Conservation (phyloP, 495 filamentous ascomycete species). For the Neurospora africana region DNA sequence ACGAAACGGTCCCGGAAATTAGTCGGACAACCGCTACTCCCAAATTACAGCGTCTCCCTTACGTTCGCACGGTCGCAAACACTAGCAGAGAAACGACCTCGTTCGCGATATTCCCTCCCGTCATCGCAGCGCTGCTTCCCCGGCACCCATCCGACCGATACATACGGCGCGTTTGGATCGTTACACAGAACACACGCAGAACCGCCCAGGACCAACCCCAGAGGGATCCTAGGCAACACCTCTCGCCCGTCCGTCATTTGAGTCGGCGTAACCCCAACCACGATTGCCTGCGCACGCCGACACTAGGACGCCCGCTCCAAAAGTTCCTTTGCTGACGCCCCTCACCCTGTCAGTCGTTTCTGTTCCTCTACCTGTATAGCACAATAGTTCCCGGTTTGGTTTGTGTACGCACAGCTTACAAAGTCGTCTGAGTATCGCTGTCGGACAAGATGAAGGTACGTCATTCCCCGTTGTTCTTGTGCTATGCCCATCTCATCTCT, state of each 20-base stretch:
- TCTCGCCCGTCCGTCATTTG: slow-evolving; percentile 1
- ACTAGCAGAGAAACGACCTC: neutral
- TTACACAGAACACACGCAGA: slow-evolving; percentile 18
- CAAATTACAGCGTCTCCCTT: neutral
- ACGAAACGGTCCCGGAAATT: neutral
- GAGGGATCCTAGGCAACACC: slow-evolving; percentile 5
- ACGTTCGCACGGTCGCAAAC: slow-evolving; percentile 1
- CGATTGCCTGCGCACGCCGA: slow-evolving; percentile 13
- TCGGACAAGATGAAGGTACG: slow-evolving; percentile 40
- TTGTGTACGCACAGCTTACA: slow-evolving; percentile 3
- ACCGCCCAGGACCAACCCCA: slow-evolving; percentile 13
- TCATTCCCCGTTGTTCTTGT: slow-evolving; percentile 21
- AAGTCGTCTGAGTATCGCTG: slow-evolving; percentile 8
- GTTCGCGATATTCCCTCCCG: neutral
- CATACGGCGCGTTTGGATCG: slow-evolving; percentile 12
- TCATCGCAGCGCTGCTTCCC: neutral
- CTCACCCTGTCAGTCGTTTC: slow-evolving; percentile 1
- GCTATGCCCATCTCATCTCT: slow-evolving; percentile 12
- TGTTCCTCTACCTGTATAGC: neutral
- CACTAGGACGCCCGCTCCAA: neutral
- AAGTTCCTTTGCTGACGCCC: slow-evolving; percentile 10
- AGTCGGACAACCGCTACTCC: neutral
- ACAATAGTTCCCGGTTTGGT: slow-evolving; percentile 1
- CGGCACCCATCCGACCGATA: slow-evolving; percentile 1
- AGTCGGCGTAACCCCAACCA: slow-evolving; percentile 19